Evolutionary conservation across 1,284 basidiomycete species (phyloP).

Genomic region (Sanguinoderma infundibulare): DNA sequence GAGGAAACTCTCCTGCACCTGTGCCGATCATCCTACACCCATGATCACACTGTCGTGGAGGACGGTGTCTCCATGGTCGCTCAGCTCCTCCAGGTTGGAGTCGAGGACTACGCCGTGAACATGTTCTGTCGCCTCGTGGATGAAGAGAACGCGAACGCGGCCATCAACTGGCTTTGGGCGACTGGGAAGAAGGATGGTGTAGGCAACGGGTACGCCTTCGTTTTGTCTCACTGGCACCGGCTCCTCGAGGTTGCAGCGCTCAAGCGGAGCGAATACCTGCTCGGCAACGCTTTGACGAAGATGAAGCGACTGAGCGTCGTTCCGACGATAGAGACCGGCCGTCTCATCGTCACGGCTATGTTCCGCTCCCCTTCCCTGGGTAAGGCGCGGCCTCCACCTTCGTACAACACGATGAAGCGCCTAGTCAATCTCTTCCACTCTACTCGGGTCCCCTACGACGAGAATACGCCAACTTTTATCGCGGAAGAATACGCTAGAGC

Average conservation of each 20-base stretch:
- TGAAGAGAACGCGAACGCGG: not conserved
- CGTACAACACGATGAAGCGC: slow-evolving; percentile 21
- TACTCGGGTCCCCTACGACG: slow-evolving; percentile 14
- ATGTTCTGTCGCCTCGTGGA: slow-evolving; percentile 17
- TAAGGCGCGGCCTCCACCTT: not conserved
- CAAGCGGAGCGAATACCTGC: slow-evolving; percentile 4
- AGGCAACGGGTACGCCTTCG: slow-evolving; percentile 38
- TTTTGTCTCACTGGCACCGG: slow-evolving; percentile 43
- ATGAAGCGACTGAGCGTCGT: slow-evolving; percentile 14
- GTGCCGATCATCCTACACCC: not conserved
- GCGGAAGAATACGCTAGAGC: slow-evolving; percentile 5
- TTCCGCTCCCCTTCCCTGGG: slow-evolving; percentile 9
- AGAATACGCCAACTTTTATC: slow-evolving; percentile 1
- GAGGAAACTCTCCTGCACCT: slow-evolving; percentile 8
- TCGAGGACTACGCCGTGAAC: slow-evolving; percentile 23
- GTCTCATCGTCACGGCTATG: slow-evolving; percentile 17
- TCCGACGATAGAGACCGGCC: slow-evolving; percentile 16
- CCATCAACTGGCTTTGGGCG: slow-evolving; percentile 54
- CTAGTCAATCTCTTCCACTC: slow-evolving; percentile 6
- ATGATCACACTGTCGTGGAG: slow-evolving; percentile 1
- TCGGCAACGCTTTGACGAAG: slow-evolving; percentile 4
- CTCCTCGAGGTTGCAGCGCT: slow-evolving; percentile 48
- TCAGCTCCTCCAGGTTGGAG: not conserved
- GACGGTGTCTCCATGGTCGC: slow-evolving; percentile 1
- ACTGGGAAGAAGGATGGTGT: slow-evolving; percentile 41